phyloP scores from a whole-genome alignment of 495 filamentous ascomycete genomes.

The Lophiotrema nucula region DNA sequence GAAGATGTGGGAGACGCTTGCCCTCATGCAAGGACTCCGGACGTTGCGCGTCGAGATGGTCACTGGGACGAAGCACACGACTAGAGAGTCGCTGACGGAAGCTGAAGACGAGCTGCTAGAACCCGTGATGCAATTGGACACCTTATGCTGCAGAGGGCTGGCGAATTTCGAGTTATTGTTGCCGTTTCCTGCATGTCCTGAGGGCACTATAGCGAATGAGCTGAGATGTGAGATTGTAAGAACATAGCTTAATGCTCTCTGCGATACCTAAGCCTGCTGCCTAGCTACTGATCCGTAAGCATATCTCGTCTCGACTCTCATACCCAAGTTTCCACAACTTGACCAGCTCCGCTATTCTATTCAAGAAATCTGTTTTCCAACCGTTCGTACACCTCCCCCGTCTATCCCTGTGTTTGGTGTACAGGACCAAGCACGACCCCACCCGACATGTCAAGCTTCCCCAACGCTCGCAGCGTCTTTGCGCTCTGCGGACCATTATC shows the following conservation, averaged over 20 bases:
- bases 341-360: too few species aligned
- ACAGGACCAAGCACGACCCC: too few species aligned
- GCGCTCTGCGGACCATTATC: not conserved
- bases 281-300: too few species aligned
- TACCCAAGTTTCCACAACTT: too few species aligned
- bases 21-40: not conserved
- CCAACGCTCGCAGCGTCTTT: not conserved
- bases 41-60: constrained; percentile 1
- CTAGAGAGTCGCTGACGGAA: not conserved
- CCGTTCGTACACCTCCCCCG: too few species aligned
- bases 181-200: not conserved
- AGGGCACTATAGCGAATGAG: not conserved
- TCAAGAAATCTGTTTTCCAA: too few species aligned
- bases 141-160: not conserved
- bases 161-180: not conserved
- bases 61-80: not conserved
- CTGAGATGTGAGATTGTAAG: constrained; percentile 1
- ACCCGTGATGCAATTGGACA: not conserved
- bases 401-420: too few species aligned
- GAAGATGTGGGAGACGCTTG: constrained; percentile 1
- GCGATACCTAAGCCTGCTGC: too few species aligned
- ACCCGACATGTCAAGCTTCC: too few species aligned
- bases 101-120: constrained; percentile 8
- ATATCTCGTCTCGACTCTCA: too few species aligned
- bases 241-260: too few species aligned